phyloP scores from a whole-genome alignment of 176 grass and related monocot genomes.

The Leersia perrieri region DNA sequence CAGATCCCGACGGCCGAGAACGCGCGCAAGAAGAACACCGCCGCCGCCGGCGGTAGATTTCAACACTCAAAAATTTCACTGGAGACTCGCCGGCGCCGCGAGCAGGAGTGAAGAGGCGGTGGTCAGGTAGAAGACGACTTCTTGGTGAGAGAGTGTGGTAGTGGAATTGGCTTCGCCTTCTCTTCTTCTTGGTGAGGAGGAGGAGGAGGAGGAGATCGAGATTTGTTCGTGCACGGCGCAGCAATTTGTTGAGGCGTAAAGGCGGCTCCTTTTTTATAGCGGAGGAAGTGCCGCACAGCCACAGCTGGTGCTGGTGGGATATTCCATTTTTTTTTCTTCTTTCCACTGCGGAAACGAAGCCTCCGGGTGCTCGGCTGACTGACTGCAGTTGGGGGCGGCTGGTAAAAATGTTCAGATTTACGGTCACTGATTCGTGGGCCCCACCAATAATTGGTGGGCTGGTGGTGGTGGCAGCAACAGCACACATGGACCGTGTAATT shows the following conservation, averaged over 20 bases:
- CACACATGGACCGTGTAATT: neutral
- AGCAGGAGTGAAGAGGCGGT: neutral
- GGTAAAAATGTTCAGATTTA: neutral
- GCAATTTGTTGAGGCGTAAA: neutral
- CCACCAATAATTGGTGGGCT: neutral
- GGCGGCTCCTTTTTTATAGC: conserved; percentile 7
- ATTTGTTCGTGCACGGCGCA: neutral
- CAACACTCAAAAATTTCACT: neutral
- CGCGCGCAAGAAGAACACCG: neutral
- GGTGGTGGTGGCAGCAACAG: too few species aligned
- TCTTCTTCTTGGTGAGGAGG: neutral
- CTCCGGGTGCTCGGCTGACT: neutral
- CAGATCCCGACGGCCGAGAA: neutral
- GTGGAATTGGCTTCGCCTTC: neutral
- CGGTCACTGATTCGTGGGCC: neutral
- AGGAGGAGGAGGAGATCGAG: neutral
- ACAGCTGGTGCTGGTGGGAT: too few species aligned
- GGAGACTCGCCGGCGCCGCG: neutral
- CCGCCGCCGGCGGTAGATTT: neutral
- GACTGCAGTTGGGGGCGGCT: neutral
- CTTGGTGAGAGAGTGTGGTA: neutral
- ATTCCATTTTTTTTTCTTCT: neutral
- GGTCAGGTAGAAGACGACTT: neutral
- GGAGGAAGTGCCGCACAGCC: too few species aligned
- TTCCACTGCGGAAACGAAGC: neutral